Evolutionary conservation across 2,329 filamentous ascomycete species (phyloP).

Genomic region (Cadophora gregata): DNA sequence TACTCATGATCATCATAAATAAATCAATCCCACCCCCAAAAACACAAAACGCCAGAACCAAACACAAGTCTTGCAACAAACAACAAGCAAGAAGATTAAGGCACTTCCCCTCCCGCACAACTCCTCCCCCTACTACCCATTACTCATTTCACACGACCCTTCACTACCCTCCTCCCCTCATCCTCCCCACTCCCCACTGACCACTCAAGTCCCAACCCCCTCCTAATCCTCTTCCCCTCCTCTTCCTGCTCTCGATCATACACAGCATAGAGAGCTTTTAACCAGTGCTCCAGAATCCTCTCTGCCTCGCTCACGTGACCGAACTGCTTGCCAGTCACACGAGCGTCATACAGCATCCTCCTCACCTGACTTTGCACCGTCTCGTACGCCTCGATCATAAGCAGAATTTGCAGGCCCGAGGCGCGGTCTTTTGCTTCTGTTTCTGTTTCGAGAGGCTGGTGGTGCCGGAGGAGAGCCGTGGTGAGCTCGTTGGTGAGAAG

Average conservation of each 20-base stretch:
- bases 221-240: neutral
- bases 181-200: neutral
- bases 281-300: conserved; percentile 39
- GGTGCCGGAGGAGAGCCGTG: conserved; percentile 33
- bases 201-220: neutral
- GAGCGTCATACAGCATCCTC: conserved; percentile 28
- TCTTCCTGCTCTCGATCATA: conserved; percentile 37
- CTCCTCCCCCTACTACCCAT: too few species aligned
- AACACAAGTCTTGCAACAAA: neutral
- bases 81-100: neutral
- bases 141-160: neutral
- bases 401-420: conserved; percentile 41
- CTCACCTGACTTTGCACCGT: conserved; percentile 35
- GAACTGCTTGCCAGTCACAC: conserved; percentile 22
- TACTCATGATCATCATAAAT: neutral
- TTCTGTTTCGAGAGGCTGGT: conserved; percentile 14
- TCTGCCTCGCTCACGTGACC: conserved; percentile 34
- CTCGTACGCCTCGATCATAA: conserved; percentile 45
- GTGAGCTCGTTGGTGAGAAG: conserved; percentile 40
- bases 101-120: neutral
- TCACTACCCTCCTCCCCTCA: neutral
- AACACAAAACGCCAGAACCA: neutral
- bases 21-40: neutral
- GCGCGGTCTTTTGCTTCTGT: conserved; percentile 28
- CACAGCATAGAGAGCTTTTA: conserved; percentile 40